Conservation (phyloP, 1,139 yeast genomes). For the Suhomyces atakaporum region DNA sequence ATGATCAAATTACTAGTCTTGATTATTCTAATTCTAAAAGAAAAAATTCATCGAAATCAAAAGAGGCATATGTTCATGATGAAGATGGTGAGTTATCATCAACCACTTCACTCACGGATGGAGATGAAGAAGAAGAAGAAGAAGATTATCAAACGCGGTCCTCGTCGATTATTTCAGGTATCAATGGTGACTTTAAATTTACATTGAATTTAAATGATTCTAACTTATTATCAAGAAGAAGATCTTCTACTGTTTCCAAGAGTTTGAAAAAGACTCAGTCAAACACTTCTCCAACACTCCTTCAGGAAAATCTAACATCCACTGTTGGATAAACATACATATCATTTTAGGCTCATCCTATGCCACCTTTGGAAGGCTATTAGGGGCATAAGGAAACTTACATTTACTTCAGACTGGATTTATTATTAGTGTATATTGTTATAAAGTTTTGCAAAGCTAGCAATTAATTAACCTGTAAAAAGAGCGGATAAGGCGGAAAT, state of each 20-base stretch:
- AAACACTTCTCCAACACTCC: slow-evolving; percentile 5
- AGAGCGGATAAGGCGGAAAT: neutral
- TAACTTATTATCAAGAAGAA: slow-evolving; percentile 42
- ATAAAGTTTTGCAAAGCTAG: neutral
- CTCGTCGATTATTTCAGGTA: slow-evolving; percentile 44
- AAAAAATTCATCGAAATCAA: slow-evolving; percentile 13
- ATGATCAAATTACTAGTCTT: slow-evolving; percentile 21
- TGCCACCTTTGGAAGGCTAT: neutral
- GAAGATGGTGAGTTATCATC: slow-evolving; percentile 19
- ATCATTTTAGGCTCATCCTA: neutral
- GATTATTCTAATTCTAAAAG: slow-evolving; percentile 23
- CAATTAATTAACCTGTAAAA: neutral
- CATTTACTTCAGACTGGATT: slow-evolving; percentile 10
- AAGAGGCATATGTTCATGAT: slow-evolving; percentile 7
- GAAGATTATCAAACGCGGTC: slow-evolving; percentile 43
- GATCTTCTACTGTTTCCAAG: slow-evolving; percentile 20
- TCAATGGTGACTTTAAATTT: slow-evolving; percentile 44
- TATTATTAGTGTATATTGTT: slow-evolving; percentile 8
- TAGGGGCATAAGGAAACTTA: slow-evolving; percentile 3
- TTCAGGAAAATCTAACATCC: slow-evolving; percentile 4
- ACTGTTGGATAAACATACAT: slow-evolving; percentile 3
- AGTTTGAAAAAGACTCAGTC: slow-evolving; percentile 14
- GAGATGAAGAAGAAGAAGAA: slow-evolving; percentile 18
- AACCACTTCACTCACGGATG: slow-evolving; percentile 17
- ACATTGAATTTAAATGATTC: slow-evolving; percentile 48